Percentiles rank a stretch among this genome's conserved stretches.
Conservation (phyloP, 2,329 filamentous ascomycete genomes). For the Ophiostoma triangulosporum region DNA sequence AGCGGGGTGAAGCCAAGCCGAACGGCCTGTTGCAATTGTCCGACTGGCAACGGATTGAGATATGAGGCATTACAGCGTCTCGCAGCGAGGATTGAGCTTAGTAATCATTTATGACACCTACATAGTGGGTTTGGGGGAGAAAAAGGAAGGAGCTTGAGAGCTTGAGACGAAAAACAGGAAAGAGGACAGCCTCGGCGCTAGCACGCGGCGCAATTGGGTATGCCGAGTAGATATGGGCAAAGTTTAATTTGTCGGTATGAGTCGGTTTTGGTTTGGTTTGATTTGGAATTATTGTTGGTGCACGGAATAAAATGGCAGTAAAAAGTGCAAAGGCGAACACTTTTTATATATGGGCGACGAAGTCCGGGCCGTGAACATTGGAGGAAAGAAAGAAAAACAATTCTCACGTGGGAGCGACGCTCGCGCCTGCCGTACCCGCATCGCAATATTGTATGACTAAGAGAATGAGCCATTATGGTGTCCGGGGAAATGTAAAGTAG, state of each 20-base stretch:
- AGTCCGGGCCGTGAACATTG: background rate
- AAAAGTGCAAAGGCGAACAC: too few relatives aligned
- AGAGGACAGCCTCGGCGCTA: background rate
- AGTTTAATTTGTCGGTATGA: too few relatives aligned
- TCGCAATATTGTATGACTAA: background rate
- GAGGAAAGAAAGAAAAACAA: background rate
- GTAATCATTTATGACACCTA: background rate
- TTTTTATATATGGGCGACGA: too few relatives aligned
- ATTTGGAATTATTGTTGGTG: too few relatives aligned
- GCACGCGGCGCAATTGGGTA: constrained; percentile 1
- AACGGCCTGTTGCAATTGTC: background rate
- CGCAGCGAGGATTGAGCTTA: background rate
- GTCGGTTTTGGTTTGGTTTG: too few relatives aligned
- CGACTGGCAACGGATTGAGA: background rate
- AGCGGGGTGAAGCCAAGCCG: background rate
- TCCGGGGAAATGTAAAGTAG: background rate
- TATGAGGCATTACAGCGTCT: background rate
- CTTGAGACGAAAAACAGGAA: background rate
- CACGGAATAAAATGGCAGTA: too few relatives aligned
- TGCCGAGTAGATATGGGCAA: constrained; percentile 1
- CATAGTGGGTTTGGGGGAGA: background rate
- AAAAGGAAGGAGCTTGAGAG: background rate
- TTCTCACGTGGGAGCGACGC: background rate
- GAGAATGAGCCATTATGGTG: background rate
- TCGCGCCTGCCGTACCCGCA: background rate